Base-by-base conservation (phyloP, 2,329 filamentous ascomycete genomes). In the Aspergillus niger region DNA sequence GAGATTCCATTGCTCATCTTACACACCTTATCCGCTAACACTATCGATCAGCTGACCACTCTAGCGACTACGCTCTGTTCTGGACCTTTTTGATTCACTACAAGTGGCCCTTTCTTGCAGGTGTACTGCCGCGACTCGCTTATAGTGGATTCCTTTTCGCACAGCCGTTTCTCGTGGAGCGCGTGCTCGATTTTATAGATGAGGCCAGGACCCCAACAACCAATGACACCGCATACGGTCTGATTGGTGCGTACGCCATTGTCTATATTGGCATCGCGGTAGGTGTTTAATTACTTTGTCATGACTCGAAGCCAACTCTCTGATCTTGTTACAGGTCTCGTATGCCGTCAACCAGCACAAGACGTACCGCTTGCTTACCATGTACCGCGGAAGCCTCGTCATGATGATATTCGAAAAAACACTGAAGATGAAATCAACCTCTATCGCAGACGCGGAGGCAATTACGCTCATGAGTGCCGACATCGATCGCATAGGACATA, bases 261-360 rank as follows among this genome's bases (percentile, higher is more conserved):
- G 68, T 77, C 2, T 80, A 79, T 55, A 32, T 74, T 22, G 76
- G 74, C 1, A 73, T 77, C 30, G 76, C 74, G 13, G 72, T 78
- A 26, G 26, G 26, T 26, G 26, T 26, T 26, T 26, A 4, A 26
- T 26, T 5, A 26, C 26, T 26, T 26, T 0, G 22, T 24, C 22
- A 26, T 24, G 38, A 41, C 38, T 41, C 38, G 38, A 41, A 41
- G 38, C 38, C 38, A 41, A 5, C 38, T 41, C 38, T 41, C 38
- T 41, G 38, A 41, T 41, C 38, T 41, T 41, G 38, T 41, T 41
- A 41, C 38, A 41, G 38, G 38, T 41, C 38, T 41, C 38, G 38
- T 41, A 41, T 41, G 38, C 38, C 38, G 38, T 41, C 38, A 41
- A 49, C 10, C 44, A 49, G 20, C 44, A 49, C 44, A 15, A 24